Evolutionary conservation across 2,329 filamentous ascomycete genomes (phyloP), one percentile per base, ranked within the genome.

Genomic region (Clarireedia hainanense): DNA sequence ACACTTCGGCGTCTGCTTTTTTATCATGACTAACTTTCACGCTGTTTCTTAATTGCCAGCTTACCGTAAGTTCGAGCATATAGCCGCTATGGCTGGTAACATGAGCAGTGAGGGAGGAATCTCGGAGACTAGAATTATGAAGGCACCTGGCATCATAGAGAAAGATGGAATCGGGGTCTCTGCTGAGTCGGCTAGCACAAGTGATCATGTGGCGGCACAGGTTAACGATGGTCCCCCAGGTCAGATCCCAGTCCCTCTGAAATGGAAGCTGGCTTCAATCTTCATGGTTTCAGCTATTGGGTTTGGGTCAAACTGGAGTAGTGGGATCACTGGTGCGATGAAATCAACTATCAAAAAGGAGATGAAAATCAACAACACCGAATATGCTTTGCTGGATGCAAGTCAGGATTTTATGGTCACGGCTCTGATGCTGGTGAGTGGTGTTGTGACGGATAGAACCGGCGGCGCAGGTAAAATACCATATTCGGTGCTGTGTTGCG

Each of bases 391-490:
- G 0, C 72, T 85, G 0, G 79, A 82, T 61, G 77, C 80, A 0
- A 84, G 80, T 45, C 78, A 83, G 59, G 76, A 84, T 62, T 85
- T 84, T 56, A 84, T 85, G 77, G 76, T 76, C 14, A 81, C 79
- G 0, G 71, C 75, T 0, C 84, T 53, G 2, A 80, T 84, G 20
- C 67, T 84, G 0, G 57, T 74, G 26, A 80, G 74, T 23, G 81
- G 81, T 1, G 60, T 81, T 1, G 64, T 84, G 1, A 84, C 80
- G 0, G 81, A 84, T 60, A 73, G 78, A 9, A 73, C 81, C 15
- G 81, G 81, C 1, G 81, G 81, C 26, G 80, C 80, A 47, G 73
- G 75, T 74, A 76, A 20, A 3, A 20, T 17, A 5, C 23, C 10
- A 7, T 30, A 9, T 30, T 30, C 4, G 10, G 10, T 7, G 27